Percentiles rank a stretch among this genome's conserved stretches.
These are phyloP conservation scores for Exserohilum rostratum DNA, from an alignment of 2,329 filamentous ascomycete genomes.

Conservation along the genomic window DNA sequence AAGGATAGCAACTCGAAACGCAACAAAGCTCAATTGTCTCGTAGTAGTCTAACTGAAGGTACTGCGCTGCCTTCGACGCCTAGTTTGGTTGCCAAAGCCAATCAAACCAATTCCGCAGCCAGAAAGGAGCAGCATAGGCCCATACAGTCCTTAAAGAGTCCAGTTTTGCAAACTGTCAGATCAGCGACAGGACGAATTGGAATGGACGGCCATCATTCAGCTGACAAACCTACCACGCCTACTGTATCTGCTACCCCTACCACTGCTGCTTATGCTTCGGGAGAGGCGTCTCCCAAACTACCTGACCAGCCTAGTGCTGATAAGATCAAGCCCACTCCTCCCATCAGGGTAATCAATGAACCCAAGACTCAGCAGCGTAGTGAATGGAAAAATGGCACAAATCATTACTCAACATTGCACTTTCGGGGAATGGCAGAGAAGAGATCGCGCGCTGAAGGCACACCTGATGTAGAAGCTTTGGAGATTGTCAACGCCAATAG, in stretches of 20 bases:
- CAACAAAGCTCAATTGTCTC: neutral
- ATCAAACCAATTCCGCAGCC: neutral
- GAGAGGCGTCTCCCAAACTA: neutral
- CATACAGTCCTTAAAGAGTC: neutral
- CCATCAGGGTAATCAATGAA: slow-evolving; percentile 38
- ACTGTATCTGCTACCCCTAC: neutral
- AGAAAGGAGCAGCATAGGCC: neutral
- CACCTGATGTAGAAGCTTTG: slow-evolving; percentile 32
- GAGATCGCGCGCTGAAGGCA: slow-evolving; percentile 29
- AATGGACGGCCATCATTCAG: neutral
- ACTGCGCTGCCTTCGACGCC: neutral
- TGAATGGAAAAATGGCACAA: slow-evolving; percentile 20
- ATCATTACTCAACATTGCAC: slow-evolving; percentile 25
- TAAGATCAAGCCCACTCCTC: slow-evolving; percentile 1
- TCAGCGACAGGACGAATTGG: neutral
- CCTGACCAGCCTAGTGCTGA: neutral
- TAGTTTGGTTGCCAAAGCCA: neutral
- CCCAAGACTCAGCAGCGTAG: slow-evolving; percentile 16
- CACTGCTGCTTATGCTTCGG: neutral
- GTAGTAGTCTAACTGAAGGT: neutral
- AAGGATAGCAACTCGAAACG: neutral
- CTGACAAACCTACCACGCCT: neutral
- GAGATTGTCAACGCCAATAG: slow-evolving; percentile 30
- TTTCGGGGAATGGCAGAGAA: slow-evolving; percentile 26
- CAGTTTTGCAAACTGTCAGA: neutral